Percentiles rank a stretch among this genome's conserved stretches.
Conservation (phyloP, 1,139 yeast species). For the Kodamaea ohmeri region DNA sequence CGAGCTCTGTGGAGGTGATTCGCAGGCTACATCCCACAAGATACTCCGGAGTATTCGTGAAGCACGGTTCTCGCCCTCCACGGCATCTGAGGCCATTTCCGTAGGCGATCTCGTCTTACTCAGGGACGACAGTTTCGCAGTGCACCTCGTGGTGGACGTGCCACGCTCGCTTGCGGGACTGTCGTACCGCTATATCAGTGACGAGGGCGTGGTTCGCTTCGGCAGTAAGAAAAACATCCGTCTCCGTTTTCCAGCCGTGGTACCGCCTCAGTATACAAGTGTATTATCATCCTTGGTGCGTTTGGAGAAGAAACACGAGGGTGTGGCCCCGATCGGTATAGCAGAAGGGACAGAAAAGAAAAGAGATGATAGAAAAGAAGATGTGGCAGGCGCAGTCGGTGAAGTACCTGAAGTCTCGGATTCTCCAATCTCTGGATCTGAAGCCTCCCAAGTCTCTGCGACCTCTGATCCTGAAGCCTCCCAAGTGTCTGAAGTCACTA, state of each 20-base stretch:
- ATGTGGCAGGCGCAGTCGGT: background rate
- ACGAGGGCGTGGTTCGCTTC: slow-evolving; percentile 55
- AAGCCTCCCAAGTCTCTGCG: too few species aligned
- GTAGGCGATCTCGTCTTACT: slow-evolving; percentile 43
- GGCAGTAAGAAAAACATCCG: slow-evolving; percentile 45
- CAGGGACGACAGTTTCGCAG: slow-evolving; percentile 27
- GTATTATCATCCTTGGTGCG: slow-evolving; percentile 28
- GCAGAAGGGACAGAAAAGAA: slow-evolving; percentile 25
- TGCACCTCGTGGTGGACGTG: slow-evolving; percentile 32
- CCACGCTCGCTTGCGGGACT: slow-evolving; percentile 29
- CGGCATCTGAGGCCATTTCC: slow-evolving; percentile 24
- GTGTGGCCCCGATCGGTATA: slow-evolving; percentile 42
- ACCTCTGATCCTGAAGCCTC: too few species aligned
- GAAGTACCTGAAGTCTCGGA: too few species aligned
- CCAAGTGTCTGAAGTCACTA: background rate
- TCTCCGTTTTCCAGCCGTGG: slow-evolving; percentile 53
- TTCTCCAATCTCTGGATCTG: too few species aligned
- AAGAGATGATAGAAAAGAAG: background rate
- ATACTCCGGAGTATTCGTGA: slow-evolving; percentile 15
- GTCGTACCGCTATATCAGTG: slow-evolving; percentile 51
- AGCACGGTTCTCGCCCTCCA: slow-evolving; percentile 27
- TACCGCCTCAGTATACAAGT: slow-evolving; percentile 32
- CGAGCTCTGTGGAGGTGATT: background rate
- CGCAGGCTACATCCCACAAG: background rate
- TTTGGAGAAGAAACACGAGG: slow-evolving; percentile 31